These are phyloP conservation scores for Phytophthora crassamura DNA, from an alignment of 352 stramenopile species.

Conservation along the genomic window DNA sequence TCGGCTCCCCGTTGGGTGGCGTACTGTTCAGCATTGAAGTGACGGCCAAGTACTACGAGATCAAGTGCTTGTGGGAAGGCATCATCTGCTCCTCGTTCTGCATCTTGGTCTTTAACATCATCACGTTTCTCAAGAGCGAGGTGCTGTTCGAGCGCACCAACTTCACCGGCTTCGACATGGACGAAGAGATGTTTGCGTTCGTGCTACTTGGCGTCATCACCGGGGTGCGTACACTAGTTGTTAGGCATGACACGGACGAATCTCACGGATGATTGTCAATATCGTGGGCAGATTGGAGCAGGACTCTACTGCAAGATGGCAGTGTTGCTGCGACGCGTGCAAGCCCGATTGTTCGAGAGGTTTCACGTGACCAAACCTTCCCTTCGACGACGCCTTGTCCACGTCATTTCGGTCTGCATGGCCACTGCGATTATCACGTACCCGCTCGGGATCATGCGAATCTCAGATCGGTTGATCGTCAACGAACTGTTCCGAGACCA, in stretches of 20 bases:
- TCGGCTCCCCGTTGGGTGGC: conserved; percentile 78
- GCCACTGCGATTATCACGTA: conserved; percentile 69
- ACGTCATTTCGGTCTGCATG: conserved; percentile 69
- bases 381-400: conserved; percentile 60
- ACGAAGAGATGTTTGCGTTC: conserved; percentile 80
- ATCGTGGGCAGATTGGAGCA: conserved; percentile 52
- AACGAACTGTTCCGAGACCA: conserved; percentile 84
- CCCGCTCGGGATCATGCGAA: conserved; percentile 71
- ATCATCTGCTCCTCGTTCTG: conserved; percentile 84
- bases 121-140: conserved; percentile 76
- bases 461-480: conserved; percentile 73
- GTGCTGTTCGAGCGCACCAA: conserved; percentile 81
- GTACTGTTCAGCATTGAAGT: conserved; percentile 88
- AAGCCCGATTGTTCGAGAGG: conserved; percentile 59
- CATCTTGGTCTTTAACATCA: conserved; percentile 80
- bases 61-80: conserved; percentile 86
- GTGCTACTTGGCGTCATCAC: conserved; percentile 69
- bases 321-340: conserved; percentile 47
- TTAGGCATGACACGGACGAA: neutral
- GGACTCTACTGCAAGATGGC: conserved; percentile 73
- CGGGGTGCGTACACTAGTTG: conserved; percentile 47
- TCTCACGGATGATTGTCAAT: neutral
- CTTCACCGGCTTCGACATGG: conserved; percentile 82
- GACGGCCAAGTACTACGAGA: conserved; percentile 83
- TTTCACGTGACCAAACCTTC: conserved; percentile 58